A percentile compares a stretch with the other conserved stretches of the same genome.
Evolutionary conservation across 1,284 basidiomycete species (phyloP).

Genomic region (Pseudozyma sp.): DNA sequence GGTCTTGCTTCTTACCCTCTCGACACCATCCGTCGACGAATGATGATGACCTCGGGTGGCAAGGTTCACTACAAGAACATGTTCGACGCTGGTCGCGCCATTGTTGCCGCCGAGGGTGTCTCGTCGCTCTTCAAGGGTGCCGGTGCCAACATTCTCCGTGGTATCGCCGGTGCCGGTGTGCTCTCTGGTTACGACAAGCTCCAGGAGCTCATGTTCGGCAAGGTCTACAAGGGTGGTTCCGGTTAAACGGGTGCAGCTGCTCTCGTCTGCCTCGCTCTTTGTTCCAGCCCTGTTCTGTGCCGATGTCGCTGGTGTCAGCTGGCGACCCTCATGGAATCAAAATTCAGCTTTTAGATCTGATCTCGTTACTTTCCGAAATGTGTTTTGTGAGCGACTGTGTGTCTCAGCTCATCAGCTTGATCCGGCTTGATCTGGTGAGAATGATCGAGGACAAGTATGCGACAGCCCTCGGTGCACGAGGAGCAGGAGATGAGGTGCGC

Average conservation of each 20-base stretch:
- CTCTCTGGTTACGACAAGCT: conserved; percentile 86
- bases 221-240: conserved; percentile 67
- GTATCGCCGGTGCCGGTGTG: conserved; percentile 97
- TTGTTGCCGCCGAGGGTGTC: conserved; percentile 85
- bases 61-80: conserved; percentile 71
- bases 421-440: neutral
- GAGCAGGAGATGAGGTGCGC: neutral
- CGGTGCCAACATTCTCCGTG: conserved; percentile 97
- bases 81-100: conserved; percentile 78
- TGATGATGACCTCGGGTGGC: conserved; percentile 69
- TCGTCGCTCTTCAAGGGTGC: conserved; percentile 79
- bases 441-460: too few relatives aligned
- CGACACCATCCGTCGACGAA: conserved; percentile 69
- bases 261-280: neutral
- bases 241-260: conserved; percentile 32
- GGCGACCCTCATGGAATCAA: conserved; percentile 33
- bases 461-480: too few relatives aligned
- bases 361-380: neutral
- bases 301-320: conserved; percentile 7
- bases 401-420: neutral
- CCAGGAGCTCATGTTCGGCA: conserved; percentile 74
- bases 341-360: conserved; percentile 47
- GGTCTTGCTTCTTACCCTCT: conserved; percentile 69
- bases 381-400: neutral
- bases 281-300: conserved; percentile 25